These are phyloP conservation scores for Pseudonitzschia delicatissima DNA, from an alignment of 108 stramenopile genomes.

Conservation along the genomic window DNA sequence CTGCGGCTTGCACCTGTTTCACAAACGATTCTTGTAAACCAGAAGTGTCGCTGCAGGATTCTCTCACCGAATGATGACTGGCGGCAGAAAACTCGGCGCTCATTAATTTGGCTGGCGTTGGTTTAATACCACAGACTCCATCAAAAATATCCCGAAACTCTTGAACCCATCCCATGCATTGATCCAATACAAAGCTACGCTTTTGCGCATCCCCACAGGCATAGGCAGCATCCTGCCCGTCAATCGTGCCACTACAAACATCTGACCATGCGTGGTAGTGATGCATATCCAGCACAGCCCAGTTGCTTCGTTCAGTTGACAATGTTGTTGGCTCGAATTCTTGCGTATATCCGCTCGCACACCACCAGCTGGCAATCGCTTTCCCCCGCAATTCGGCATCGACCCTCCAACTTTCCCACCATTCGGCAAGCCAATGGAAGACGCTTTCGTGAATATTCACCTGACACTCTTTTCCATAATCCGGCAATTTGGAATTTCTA, in stretches of 20 bases:
- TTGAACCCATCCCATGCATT: conserved; percentile 51
- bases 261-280: conserved; percentile 75
- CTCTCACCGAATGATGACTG: conserved; percentile 64
- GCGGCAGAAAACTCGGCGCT: conserved; percentile 75
- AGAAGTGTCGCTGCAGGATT: conserved; percentile 62
- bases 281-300: conserved; percentile 77
- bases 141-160: conserved; percentile 51
- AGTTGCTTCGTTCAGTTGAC: conserved; percentile 48
- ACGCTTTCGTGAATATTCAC: conserved; percentile 75
- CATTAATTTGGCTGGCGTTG: conserved; percentile 30
- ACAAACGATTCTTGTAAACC: conserved; percentile 49
- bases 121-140: conserved; percentile 31
- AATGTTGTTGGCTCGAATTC: conserved; percentile 50
- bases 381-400: conserved; percentile 1
- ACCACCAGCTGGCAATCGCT: conserved; percentile 6
- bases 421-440: conserved; percentile 18
- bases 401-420: conserved; percentile 7
- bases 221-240: conserved; percentile 57
- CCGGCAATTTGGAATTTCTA: conserved; percentile 60
- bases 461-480: conserved; percentile 49
- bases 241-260: conserved; percentile 57
- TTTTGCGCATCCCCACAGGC: conserved; percentile 44
- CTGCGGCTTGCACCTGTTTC: conserved; percentile 46
- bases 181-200: conserved; percentile 28
- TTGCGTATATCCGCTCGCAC: conserved; percentile 25